Base-by-base conservation (phyloP, 208 protist genomes). In the Crithidia sp. region DNA sequence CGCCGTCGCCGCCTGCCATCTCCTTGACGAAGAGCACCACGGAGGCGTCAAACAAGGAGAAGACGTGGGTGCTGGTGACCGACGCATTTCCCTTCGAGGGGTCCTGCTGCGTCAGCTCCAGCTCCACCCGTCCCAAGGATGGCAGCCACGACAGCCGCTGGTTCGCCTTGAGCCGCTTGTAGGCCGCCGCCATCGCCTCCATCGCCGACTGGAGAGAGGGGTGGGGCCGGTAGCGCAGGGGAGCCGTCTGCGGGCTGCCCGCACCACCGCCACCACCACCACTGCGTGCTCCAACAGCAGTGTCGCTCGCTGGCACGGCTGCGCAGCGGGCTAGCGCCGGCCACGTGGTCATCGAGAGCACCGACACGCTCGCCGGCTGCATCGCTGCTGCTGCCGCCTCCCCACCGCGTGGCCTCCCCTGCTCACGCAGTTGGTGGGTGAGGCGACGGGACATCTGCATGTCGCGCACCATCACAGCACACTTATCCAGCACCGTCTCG, bases 401-500 rank as follows among this genome's bases (percentile, higher is more conserved):
- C 36, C 4, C 12, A 36, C 57, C 8, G 19, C 13, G 41, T 5
- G 36, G 50, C 4, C 17, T 50, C 9, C 71, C 40, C 44, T 79
- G 77, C 55, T 89, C 86, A 7, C 83, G 79, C 60, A 96, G 70
- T 45, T 93, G 85, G 47, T 84, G 67, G 9, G 89, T 93, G 45
- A 88, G 76, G 36, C 89, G 86, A 39, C 88, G 88, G 7, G 92
- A 96, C 71, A 84, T 81, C 73, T 93, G 84, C 44, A 96, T 71
- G 64, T 96, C 92, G 17, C 87, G 85, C 50, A 96, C 70, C 90
- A 96, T 96, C 53, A 96, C 90, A 6, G 84, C 79, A 59, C 92
- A 96, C 14, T 81, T 76, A 54, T 83, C 71, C 16, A 96, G 69
- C 36, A 82, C 77, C 56, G 89, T 83, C 76, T 93, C 90, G 59